Evolutionary conservation across 306 rosid species (phyloP), one percentile per base, ranked within the genome.

Genomic region (Cucurbita maxima): DNA sequence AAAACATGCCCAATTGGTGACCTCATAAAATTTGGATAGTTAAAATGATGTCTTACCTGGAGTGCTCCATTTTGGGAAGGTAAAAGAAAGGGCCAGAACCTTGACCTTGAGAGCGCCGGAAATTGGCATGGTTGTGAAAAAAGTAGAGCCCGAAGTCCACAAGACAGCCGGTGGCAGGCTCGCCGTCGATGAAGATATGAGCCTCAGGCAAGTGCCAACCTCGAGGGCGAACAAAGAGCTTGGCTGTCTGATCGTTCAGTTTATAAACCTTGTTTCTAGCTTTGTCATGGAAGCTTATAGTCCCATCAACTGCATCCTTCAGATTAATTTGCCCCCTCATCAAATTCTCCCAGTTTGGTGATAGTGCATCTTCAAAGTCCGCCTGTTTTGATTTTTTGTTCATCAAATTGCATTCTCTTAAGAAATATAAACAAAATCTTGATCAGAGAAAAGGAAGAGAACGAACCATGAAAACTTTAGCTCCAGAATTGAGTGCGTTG

Each of bases 171-270:
- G 87, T 82, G 57, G 88, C 94, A 50, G 96, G 96, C 63, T 93
- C 92, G 43, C 97, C 97, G 41, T 93, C 98, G 13, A 93, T 87
- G 59, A 93, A 30, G 50, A 93, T 83, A 76, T 93, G 97, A 18
- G 96, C 90, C 82, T 93, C 98, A 0, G 94, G 96, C 74, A 90
- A 72, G 73, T 93, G 98, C 98, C 98, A 93, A 10, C 98, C 98
- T 83, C 98, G 84, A 73, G 96, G 86, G 18, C 98, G 77, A 12
- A 90, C 97, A 78, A 93, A 93, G 18, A 90, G 97, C 86, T 93
- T 93, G 6, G 98, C 94, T 1, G 60, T 84, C 25, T 84, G 82
- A 56, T 88, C 94, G 36, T 90, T 93, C 36, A 93, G 94, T 76
- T 87, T 90, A 85, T 90, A 93, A 77, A 83, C 83, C 71, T 81